Evolutionary conservation across 306 rosid genomes (phyloP).

Genomic region (Cicer cuneatum): DNA sequence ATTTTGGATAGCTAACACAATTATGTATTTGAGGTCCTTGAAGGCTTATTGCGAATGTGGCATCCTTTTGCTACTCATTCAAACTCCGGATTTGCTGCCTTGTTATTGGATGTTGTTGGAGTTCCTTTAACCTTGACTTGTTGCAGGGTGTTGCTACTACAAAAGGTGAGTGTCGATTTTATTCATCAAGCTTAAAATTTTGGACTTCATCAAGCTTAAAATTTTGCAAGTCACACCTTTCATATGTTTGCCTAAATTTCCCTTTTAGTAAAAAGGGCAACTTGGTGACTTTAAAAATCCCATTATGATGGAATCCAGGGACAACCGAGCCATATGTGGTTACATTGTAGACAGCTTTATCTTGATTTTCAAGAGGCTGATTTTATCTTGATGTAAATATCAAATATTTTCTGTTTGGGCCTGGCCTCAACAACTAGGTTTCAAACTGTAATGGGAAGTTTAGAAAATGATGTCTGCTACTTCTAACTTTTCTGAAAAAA

Average conservation of each 20-base stretch:
- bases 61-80: constrained; percentile 69
- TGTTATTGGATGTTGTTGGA: constrained; percentile 70
- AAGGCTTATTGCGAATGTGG: constrained; percentile 67
- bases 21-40: constrained; percentile 53
- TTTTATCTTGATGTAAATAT: background rate
- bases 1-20: constrained; percentile 26
- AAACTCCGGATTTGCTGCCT: constrained; percentile 75
- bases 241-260: background rate
- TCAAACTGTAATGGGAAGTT: background rate
- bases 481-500: background rate
- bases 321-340: background rate
- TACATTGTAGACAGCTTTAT: background rate
- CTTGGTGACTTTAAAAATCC: background rate
- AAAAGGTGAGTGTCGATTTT: constrained; percentile 54
- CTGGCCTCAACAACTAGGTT: background rate
- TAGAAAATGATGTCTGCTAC: background rate
- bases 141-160: constrained; percentile 77
- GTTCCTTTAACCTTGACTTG: constrained; percentile 74
- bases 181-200: background rate
- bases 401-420: constrained; percentile 3
- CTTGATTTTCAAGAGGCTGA: constrained; percentile 4
- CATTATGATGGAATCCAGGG: background rate
- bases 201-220: background rate
- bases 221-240: too few relatives aligned
- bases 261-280: background rate